These are phyloP conservation scores for Debaryomycetaceae sp. DNA, from an alignment of 1,139 yeast species.

Conservation along the genomic window DNA sequence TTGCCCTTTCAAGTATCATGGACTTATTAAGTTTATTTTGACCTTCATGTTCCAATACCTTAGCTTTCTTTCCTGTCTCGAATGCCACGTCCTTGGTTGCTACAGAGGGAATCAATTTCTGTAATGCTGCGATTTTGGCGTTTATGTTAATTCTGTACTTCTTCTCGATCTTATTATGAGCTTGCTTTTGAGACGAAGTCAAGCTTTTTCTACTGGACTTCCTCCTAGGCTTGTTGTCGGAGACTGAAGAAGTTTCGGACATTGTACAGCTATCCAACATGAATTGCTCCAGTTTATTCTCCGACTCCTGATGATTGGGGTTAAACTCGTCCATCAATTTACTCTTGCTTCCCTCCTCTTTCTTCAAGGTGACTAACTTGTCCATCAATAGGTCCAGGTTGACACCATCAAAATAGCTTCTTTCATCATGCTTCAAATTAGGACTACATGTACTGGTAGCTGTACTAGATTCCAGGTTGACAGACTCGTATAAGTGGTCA, in stretches of 20 bases:
- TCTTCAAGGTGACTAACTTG: background rate
- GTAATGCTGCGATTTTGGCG: slow-evolving; percentile 65
- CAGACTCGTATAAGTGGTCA: background rate
- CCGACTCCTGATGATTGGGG: background rate
- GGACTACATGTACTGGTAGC: background rate
- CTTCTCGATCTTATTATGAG: slow-evolving; percentile 69
- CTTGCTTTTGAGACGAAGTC: slow-evolving; percentile 62
- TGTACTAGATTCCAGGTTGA: background rate
- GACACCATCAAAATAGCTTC: background rate
- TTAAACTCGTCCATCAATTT: background rate
- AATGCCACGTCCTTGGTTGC: slow-evolving; percentile 58
- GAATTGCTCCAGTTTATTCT: background rate
- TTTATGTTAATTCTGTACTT: slow-evolving; percentile 71
- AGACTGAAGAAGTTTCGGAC: background rate
- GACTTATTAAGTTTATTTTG: slow-evolving; percentile 52
- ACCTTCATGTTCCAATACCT: slow-evolving; percentile 13
- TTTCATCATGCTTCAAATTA: background rate
- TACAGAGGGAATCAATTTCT: slow-evolving; percentile 63
- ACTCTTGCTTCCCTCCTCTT: background rate
- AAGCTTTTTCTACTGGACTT: slow-evolving; percentile 56
- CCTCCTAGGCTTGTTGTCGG: slow-evolving; percentile 20
- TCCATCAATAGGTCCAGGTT: background rate
- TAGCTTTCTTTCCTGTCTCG: slow-evolving; percentile 37
- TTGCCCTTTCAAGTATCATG: slow-evolving; percentile 64
- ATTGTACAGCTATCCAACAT: background rate